Percentiles rank a stretch among this genome's conserved stretches.
Conservation (phyloP, 1,284 basidiomycete genomes). For the Neolentinus lepideus region DNA sequence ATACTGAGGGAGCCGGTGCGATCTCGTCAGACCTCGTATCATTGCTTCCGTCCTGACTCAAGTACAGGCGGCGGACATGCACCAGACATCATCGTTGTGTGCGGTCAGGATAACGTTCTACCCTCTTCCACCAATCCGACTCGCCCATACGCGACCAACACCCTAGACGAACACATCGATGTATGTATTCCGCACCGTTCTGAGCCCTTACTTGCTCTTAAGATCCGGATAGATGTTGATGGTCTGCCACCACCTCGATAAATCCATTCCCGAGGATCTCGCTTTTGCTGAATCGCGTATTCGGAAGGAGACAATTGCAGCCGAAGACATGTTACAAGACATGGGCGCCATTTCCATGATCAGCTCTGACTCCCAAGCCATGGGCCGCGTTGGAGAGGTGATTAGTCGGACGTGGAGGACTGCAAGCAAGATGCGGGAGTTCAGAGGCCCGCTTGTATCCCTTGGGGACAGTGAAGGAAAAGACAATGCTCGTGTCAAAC, state of each 20-base stretch:
- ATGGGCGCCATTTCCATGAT: conserved; percentile 95
- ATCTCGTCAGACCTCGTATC: not conserved
- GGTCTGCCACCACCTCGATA: conserved; percentile 92
- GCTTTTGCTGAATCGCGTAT: conserved; percentile 98
- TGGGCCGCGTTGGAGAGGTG: conserved; percentile 98
- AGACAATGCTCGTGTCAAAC: conserved; percentile 96
- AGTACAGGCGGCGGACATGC: conserved; percentile 85
- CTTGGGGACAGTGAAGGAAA: conserved; percentile 58
- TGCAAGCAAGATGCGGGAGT: conserved; percentile 88
- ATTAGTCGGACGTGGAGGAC: conserved; percentile 93
- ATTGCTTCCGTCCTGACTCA: not conserved
- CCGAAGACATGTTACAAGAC: conserved; percentile 96
- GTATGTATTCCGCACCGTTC: conserved; percentile 36
- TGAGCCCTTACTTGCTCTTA: conserved; percentile 4
- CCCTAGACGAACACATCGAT: conserved; percentile 95
- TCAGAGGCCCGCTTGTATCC: conserved; percentile 61
- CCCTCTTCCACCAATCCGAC: conserved; percentile 98
- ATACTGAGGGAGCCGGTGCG: conserved; percentile 86
- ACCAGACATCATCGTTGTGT: conserved; percentile 96
- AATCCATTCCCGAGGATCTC: conserved; percentile 87
- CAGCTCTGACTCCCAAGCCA: conserved; percentile 92
- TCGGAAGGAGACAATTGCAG: conserved; percentile 93
- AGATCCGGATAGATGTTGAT: conserved; percentile 79
- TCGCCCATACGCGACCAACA: conserved; percentile 87
- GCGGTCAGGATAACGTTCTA: conserved; percentile 86